phyloP scores from a whole-genome alignment of 1,284 basidiomycete genomes.

The Tilletia horrida region DNA sequence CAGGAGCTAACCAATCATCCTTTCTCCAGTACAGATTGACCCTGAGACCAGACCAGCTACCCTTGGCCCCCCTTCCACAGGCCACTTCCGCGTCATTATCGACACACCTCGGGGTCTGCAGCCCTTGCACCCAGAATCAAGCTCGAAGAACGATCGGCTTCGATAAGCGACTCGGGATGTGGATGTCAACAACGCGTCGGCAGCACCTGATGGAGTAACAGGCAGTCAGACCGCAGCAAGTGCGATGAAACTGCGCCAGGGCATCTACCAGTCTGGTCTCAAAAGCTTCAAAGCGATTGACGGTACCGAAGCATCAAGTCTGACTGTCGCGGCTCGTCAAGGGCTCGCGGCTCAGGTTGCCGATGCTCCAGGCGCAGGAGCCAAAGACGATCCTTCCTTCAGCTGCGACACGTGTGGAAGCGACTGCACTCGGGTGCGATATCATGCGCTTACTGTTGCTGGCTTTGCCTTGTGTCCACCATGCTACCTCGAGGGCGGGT shows the following conservation, averaged over 20 bases:
- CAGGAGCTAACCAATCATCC: not conserved
- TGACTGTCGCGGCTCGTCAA: slow-evolving; percentile 19
- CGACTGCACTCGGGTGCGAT: slow-evolving; percentile 82
- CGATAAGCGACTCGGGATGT: slow-evolving; percentile 19
- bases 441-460: slow-evolving; percentile 83
- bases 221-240: slow-evolving; percentile 32
- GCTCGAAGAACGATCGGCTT: slow-evolving; percentile 22
- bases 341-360: slow-evolving; percentile 57
- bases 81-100: slow-evolving; percentile 94
- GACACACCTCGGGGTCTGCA: slow-evolving; percentile 94
- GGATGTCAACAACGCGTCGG: slow-evolving; percentile 16
- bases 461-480: slow-evolving; percentile 66
- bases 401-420: slow-evolving; percentile 90
- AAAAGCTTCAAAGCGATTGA: slow-evolving; percentile 47
- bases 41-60: slow-evolving; percentile 91
- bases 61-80: slow-evolving; percentile 93
- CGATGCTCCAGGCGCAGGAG: slow-evolving; percentile 60
- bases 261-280: slow-evolving; percentile 51
- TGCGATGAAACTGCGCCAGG: slow-evolving; percentile 58
- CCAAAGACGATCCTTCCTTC: slow-evolving; percentile 60
- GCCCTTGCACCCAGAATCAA: slow-evolving; percentile 76
- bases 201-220: not conserved
- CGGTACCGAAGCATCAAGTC: slow-evolving; percentile 36
- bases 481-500: slow-evolving; percentile 93
- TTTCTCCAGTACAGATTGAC: slow-evolving; percentile 71